phyloP scores from a whole-genome alignment of 257 asterid genomes.

The Solanum corneliomulleri region DNA sequence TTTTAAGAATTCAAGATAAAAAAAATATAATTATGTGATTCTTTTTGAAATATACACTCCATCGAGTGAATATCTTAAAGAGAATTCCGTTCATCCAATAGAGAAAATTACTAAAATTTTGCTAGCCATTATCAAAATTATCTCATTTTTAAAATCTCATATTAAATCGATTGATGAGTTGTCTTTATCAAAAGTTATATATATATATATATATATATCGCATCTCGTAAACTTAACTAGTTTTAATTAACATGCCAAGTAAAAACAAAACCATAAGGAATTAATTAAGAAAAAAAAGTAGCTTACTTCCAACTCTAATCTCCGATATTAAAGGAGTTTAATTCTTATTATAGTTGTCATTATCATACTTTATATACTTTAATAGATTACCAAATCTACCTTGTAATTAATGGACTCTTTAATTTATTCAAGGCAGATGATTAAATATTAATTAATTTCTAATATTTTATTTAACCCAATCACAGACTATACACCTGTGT shows the following conservation, averaged over 20 bases:
- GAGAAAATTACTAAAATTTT: too few species aligned
- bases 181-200: not conserved
- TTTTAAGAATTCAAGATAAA: too few species aligned
- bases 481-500: not conserved
- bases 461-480: not conserved
- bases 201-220: too few species aligned
- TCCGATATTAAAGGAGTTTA: not conserved
- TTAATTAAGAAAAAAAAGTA: not conserved
- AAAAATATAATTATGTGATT: too few species aligned
- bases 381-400: not conserved
- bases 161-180: not conserved
- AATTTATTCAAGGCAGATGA: not conserved
- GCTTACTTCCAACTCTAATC: not conserved
- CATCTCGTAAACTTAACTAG: not conserved
- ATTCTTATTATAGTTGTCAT: not conserved
- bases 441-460: not conserved
- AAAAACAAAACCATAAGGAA: not conserved
- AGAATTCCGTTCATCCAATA: too few species aligned
- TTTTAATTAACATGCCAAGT: not conserved
- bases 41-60: too few species aligned
- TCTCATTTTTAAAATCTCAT: not conserved
- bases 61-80: not conserved
- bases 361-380: not conserved
- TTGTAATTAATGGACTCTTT: not conserved
- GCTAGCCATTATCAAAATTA: fast-evolving